Conservation (phyloP, 208 protist species). For the Leptomonas seymouri region DNA sequence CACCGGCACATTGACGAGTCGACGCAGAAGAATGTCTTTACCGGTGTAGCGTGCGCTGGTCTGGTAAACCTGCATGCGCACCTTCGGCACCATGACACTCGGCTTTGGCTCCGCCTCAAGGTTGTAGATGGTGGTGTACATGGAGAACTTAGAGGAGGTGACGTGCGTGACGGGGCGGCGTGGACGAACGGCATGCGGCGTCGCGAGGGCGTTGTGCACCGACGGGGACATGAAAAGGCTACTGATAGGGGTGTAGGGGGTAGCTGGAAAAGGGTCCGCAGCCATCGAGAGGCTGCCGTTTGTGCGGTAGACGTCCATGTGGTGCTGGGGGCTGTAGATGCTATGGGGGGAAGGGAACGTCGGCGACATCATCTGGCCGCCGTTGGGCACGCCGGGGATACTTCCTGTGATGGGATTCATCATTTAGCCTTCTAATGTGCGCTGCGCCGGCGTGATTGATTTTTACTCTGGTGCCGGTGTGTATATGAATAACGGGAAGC, state of each 20-base stretch:
- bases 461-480: not conserved
- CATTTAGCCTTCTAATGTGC: not conserved
- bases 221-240: constrained; percentile 77
- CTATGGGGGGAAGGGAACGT: constrained; percentile 59
- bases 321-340: constrained; percentile 66
- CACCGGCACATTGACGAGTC: constrained; percentile 61
- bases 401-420: constrained; percentile 34
- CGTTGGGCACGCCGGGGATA: constrained; percentile 29
- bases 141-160: constrained; percentile 81
- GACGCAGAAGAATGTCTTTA: constrained; percentile 78
- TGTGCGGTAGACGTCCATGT: constrained; percentile 64
- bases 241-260: constrained; percentile 78
- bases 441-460: not conserved
- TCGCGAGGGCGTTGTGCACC: constrained; percentile 53
- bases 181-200: constrained; percentile 37
- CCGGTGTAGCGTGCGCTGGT: constrained; percentile 75
- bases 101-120: constrained; percentile 66
- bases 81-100: constrained; percentile 62
- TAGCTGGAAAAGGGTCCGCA: constrained; percentile 75
- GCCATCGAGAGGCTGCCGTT: constrained; percentile 53
- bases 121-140: constrained; percentile 91
- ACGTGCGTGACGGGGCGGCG: constrained; percentile 69
- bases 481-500: not conserved
- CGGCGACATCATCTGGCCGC: constrained; percentile 44
- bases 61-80: constrained; percentile 78